Evolutionary conservation across 163 green algal species (phyloP), one percentile per base, ranked within the genome.

Genomic region (Volvox carteri): DNA sequence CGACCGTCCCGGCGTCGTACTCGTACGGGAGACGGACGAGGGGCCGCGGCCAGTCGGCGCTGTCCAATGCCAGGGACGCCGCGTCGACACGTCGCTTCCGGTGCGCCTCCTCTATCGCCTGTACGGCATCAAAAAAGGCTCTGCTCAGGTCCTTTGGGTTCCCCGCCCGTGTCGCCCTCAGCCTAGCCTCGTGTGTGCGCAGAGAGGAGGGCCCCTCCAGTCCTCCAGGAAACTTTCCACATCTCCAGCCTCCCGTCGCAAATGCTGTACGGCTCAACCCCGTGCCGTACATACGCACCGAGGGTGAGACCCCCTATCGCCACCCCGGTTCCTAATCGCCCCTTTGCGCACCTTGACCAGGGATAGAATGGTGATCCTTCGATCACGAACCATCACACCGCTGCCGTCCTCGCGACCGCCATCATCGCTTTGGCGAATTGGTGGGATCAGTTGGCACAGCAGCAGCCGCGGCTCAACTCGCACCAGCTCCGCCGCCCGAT

Each of bases 401-500:
- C 72, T 58, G 16, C 16, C 72, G 67, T 4, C 2, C 7, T 3
- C 35, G n/a, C 35, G 54, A 65, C 54, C 37, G 11, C 67, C 35
- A 42, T 30, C 35, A 33, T 8, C 39, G 56, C 39, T 8, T 39
- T 8, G 7, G 39, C 25, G 1, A 21, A 12, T 65, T 4, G 46
- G 62, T 23, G 65, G 21, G 28, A 79, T 8, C 65, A 87, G 33
- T 4, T 46, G 65, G 35, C 81, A 79, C 65, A 87, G 65, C 81
- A 87, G 81, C 44, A 87, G 65, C 81, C 44, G 65, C 33, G 81
- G 81, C 33, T 75, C 33, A 30, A 23, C 19, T 39, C 70, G 11
- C 39, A 9, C 70, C 70, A 78, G 8, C 70, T 33, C 70, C 37
- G 14, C 70, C 37, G 18, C 70, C 67, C 37, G 44, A 8, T 39